phyloP scores from a whole-genome alignment of 2,329 filamentous ascomycete genomes.

The Calonectria pteridis region DNA sequence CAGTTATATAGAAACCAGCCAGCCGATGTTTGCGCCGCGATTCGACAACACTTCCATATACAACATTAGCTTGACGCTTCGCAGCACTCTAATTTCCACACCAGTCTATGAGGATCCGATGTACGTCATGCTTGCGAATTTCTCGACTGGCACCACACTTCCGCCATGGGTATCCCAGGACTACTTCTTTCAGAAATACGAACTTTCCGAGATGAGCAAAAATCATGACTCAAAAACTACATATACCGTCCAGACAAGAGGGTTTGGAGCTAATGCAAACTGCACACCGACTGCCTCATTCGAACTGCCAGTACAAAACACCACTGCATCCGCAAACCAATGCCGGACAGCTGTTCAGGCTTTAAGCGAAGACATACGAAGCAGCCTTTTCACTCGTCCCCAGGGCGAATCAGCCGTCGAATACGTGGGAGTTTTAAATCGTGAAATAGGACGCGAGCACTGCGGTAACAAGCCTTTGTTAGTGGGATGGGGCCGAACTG shows the following conservation, averaged over 20 bases:
- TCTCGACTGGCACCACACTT: slow-evolving; percentile 55
- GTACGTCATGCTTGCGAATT: slow-evolving; percentile 59
- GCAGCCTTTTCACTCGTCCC: neutral
- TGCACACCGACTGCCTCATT: slow-evolving; percentile 33
- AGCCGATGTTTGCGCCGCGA: slow-evolving; percentile 19
- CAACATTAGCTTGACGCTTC: neutral
- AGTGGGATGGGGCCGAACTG: slow-evolving; percentile 41
- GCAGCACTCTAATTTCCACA: neutral
- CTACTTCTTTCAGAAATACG: slow-evolving; percentile 62
- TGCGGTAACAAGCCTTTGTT: slow-evolving; percentile 34
- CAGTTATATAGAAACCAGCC: slow-evolving; percentile 23
- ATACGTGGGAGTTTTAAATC: neutral
- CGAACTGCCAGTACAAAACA: neutral
- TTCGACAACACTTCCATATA: slow-evolving; percentile 40
- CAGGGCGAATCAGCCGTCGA: slow-evolving; percentile 14
- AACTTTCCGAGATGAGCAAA: neutral
- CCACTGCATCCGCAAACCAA: too few relatives aligned
- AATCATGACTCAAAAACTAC: neutral
- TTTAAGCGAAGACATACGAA: neutral
- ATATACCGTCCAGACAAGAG: slow-evolving; percentile 40
- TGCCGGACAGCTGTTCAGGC: neutral
- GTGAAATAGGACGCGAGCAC: neutral
- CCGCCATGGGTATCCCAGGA: slow-evolving; percentile 62
- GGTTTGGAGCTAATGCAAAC: slow-evolving; percentile 43
- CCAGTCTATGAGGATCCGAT: slow-evolving; percentile 40